Evolutionary conservation across 2,329 filamentous ascomycete genomes (phyloP).

Genomic region (Aspergillus piperis): DNA sequence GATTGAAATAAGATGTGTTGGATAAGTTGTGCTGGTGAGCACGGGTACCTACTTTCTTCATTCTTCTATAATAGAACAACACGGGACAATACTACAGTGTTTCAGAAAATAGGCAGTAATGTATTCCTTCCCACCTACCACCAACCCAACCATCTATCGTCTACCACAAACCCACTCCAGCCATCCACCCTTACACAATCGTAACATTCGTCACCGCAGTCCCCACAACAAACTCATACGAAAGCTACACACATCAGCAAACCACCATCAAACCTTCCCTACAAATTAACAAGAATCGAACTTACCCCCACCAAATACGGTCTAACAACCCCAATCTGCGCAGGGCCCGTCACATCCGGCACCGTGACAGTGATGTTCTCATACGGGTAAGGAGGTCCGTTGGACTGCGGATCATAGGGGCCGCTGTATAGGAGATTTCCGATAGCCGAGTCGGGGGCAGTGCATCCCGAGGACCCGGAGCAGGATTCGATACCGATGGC

Average conservation of each 20-base stretch:
- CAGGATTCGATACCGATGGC: not conserved
- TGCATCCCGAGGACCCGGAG: not conserved
- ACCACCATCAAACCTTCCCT: not conserved
- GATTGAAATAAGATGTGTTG: too few species aligned
- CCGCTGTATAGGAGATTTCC: not conserved
- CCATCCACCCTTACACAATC: not conserved
- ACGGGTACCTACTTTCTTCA: too few species aligned
- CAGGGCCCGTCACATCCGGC: not conserved
- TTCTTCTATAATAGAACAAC: too few species aligned
- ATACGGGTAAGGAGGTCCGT: not conserved
- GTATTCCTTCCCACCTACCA: not conserved
- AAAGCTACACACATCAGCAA: not conserved
- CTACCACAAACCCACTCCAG: not conserved
- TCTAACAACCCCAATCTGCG: not conserved
- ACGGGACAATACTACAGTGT: too few species aligned
- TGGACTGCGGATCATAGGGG: not conserved
- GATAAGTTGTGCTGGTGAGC: too few species aligned
- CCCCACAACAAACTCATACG: not conserved
- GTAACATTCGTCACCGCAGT: not conserved
- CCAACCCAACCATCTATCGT: not conserved
- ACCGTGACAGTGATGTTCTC: not conserved
- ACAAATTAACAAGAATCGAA: accelerated
- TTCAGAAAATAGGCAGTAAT: too few species aligned
- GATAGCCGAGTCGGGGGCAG: not conserved
- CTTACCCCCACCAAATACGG: conserved; percentile 1